phyloP scores from a whole-genome alignment of 1,139 yeast species.

The Lodderomyces orthopsilosis region DNA sequence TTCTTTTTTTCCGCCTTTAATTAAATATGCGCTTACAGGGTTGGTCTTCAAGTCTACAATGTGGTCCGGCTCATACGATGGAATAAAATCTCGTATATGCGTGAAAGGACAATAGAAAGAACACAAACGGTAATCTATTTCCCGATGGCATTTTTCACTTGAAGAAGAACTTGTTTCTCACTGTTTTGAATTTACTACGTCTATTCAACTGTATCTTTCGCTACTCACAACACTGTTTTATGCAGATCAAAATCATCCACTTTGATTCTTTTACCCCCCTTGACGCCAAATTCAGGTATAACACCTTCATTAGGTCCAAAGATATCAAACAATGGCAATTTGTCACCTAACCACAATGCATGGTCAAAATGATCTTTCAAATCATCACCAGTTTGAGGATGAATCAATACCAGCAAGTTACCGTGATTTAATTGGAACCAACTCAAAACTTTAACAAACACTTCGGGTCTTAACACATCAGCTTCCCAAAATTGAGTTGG shows the following conservation, averaged over 20 bases:
- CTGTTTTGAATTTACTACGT: too few species aligned
- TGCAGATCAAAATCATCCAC: conserved; percentile 16
- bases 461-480: conserved; percentile 31
- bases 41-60: not conserved
- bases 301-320: conserved; percentile 20
- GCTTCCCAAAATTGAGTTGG: conserved; percentile 34
- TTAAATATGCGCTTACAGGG: conserved; percentile 1
- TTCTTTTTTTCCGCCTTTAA: not conserved
- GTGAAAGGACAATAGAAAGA: not conserved
- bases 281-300: conserved; percentile 15
- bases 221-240: conserved; percentile 7
- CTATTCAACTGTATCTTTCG: not conserved
- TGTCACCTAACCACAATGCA: conserved; percentile 33
- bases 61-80: conserved; percentile 1
- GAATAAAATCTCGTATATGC: not conserved
- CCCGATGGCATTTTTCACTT: not conserved
- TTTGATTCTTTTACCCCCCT: conserved; percentile 18
- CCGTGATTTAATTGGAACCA: conserved; percentile 36
- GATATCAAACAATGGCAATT: conserved; percentile 22
- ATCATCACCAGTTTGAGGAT: conserved; percentile 34
- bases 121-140: not conserved
- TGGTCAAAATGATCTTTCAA: conserved; percentile 25
- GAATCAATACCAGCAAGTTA: conserved; percentile 28
- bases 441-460: conserved; percentile 25
- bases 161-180: too few species aligned